Percentiles rank a stretch among this genome's conserved stretches.
Conservation (phyloP, 805 yeast genomes). For the Candida sonorensis region DNA sequence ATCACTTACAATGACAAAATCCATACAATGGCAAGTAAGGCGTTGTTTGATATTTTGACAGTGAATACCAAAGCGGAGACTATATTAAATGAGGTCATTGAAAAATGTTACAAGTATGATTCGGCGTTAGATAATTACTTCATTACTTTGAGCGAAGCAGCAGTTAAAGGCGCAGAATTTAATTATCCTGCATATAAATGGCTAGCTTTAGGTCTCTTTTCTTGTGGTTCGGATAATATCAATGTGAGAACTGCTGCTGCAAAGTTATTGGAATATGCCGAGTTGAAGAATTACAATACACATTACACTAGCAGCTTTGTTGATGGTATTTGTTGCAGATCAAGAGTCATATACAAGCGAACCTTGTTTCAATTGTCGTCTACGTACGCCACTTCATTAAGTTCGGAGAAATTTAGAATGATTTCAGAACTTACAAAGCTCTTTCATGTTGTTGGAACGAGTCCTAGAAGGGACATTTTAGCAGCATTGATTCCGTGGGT, state of each 20-base stretch:
- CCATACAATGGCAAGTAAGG: slow-evolving; percentile 58
- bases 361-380: slow-evolving; percentile 76
- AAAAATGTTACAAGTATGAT: slow-evolving; percentile 61
- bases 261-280: slow-evolving; percentile 60
- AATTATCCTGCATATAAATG: slow-evolving; percentile 57
- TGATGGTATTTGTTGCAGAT: slow-evolving; percentile 66
- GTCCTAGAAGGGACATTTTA: slow-evolving; percentile 68
- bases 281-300: slow-evolving; percentile 48
- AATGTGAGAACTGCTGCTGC: slow-evolving; percentile 70
- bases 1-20: slow-evolving; percentile 50
- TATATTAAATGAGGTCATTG: slow-evolving; percentile 50
- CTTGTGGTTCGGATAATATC: slow-evolving; percentile 66
- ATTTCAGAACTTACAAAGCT: slow-evolving; percentile 68
- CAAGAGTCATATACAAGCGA: slow-evolving; percentile 80
- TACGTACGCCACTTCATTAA: slow-evolving; percentile 54
- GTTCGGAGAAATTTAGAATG: slow-evolving; percentile 54
- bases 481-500: slow-evolving; percentile 88
- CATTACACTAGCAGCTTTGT: slow-evolving; percentile 50
- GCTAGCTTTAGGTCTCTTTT: slow-evolving; percentile 68
- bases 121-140: slow-evolving; percentile 64
- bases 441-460: slow-evolving; percentile 52
- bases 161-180: slow-evolving; percentile 41
- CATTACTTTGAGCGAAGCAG: slow-evolving; percentile 58
- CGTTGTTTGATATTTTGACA: slow-evolving; percentile 59
- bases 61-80: slow-evolving; percentile 51